Percentiles rank a stretch among this genome's conserved stretches.
These are phyloP conservation scores for Phytophthora rubi DNA, from an alignment of 352 stramenopile genomes.

Conservation along the genomic window DNA sequence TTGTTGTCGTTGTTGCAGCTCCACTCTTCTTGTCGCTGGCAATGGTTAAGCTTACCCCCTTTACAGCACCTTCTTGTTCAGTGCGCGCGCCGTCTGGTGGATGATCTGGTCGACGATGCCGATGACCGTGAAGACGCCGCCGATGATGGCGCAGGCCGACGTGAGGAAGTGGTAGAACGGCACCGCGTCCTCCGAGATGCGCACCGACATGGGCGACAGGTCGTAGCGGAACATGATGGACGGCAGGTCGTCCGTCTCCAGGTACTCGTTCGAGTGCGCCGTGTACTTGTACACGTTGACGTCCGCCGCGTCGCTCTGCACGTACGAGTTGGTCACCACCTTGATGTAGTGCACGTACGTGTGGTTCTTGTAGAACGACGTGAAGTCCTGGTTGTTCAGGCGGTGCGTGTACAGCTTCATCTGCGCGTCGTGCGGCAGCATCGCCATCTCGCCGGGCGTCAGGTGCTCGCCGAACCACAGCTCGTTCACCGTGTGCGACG, in stretches of 20 bases:
- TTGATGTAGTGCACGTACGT: constrained; percentile 99
- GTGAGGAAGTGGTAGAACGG: constrained; percentile 97
- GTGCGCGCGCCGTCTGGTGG: constrained; percentile 81
- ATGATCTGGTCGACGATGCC: constrained; percentile 93
- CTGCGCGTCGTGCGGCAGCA: constrained; percentile 90
- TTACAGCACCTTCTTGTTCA: constrained; percentile 93
- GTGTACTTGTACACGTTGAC: constrained; percentile 92
- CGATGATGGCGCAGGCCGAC: constrained; percentile 95
- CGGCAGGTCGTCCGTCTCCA: constrained; percentile 85
- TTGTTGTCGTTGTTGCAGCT: background rate
- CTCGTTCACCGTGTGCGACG: constrained; percentile 96
- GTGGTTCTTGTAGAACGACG: constrained; percentile 93
- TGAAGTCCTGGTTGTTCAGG: constrained; percentile 92
- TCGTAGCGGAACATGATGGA: constrained; percentile 94
- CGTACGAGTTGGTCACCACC: constrained; percentile 94
- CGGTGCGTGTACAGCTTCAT: constrained; percentile 93
- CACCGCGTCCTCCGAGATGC: constrained; percentile 92
- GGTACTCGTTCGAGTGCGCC: constrained; percentile 89
- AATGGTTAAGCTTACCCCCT: background rate
- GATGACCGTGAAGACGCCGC: constrained; percentile 96
- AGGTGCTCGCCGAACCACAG: constrained; percentile 94
- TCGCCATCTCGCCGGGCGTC: constrained; percentile 52
- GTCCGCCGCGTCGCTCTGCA: constrained; percentile 62
- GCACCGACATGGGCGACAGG: constrained; percentile 93
- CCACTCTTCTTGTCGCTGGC: background rate